Evolutionary conservation across 1,139 yeast genomes (phyloP), one percentile per base, ranked within the genome.

Genomic region (Hemisphaericaspora lyxosophila): DNA sequence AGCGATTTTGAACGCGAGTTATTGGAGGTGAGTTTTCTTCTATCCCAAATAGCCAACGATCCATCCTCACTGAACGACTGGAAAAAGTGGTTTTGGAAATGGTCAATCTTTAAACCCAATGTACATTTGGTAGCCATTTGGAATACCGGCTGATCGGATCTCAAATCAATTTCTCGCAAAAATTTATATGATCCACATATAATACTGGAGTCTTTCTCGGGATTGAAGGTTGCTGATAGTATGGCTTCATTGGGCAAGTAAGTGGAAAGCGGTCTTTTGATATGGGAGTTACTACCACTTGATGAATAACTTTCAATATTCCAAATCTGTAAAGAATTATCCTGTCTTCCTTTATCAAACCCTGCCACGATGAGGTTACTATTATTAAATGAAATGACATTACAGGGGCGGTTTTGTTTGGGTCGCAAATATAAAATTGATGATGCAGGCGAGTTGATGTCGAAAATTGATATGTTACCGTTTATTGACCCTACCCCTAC

Each of bases 21-120:
- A 26, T 46, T 53, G 8, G 58, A 54, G 0, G 65, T 55, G 35
- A 88, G 59, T 47, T 76, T 81, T 43, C 97, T 72, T 43, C 95
- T 73, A 57, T 90, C 97, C 95, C 96, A 90, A 11, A 89, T 71
- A 0, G 92, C 82, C 41, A 89, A 64, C 0, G 94, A 78, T 1
- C 96, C 96, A 52, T 86, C 94, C 50, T 88, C 96, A 37, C 88
- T 78, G 47, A 77, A 78, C 0, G 95, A 81, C 27, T 87, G 79
- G 58, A 88, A 86, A 47, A 78, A 73, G 58, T 78, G 72, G 26
- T 73, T 73, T 39, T 67, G 67, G 51, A 80, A 79, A 4, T 85
- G 92, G 53, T 87, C 92, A 28, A 83, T 67, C 7, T 76, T 70
- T 32, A 90, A 71, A 9, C 86, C 86, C 47, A 78, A 70, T 0